Evolutionary conservation across 108 stramenopile genomes (phyloP).

Genomic region (Skeletonema tropicum): DNA sequence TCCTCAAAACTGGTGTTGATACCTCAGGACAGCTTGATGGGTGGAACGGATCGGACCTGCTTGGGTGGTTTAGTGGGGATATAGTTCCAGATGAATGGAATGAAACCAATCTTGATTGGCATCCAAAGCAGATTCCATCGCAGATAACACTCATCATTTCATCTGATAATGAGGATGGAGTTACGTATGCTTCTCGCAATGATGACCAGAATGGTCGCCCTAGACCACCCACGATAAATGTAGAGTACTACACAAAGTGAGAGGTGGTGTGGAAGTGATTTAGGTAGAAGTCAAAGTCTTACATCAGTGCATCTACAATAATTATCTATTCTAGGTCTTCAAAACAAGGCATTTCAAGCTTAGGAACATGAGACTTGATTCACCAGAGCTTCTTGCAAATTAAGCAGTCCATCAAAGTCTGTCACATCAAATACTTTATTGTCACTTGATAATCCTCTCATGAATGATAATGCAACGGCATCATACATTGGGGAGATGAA

Average conservation of each 20-base stretch:
- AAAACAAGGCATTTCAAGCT: background rate
- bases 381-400: slow-evolving; percentile 31
- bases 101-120: background rate
- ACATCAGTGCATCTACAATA: background rate
- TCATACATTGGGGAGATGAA: slow-evolving; percentile 20
- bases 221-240: background rate
- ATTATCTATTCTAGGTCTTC: background rate
- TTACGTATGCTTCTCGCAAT: background rate
- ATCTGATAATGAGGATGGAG: background rate
- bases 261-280: background rate
- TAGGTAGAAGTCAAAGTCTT: background rate
- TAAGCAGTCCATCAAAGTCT: slow-evolving; percentile 29
- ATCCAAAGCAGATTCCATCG: background rate
- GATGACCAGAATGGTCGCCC: background rate
- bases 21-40: too few relatives aligned
- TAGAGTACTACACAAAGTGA: background rate
- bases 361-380: slow-evolving; percentile 46
- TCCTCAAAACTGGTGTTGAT: background rate
- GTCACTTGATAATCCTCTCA: slow-evolving; percentile 26
- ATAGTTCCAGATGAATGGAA: background rate
- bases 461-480: slow-evolving; percentile 16
- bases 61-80: background rate
- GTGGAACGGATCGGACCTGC: background rate
- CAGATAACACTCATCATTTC: background rate
- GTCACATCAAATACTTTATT: slow-evolving; percentile 43